phyloP scores from a whole-genome alignment of 2,329 filamentous ascomycete species.

The Aspergillus pseudotamarii region DNA sequence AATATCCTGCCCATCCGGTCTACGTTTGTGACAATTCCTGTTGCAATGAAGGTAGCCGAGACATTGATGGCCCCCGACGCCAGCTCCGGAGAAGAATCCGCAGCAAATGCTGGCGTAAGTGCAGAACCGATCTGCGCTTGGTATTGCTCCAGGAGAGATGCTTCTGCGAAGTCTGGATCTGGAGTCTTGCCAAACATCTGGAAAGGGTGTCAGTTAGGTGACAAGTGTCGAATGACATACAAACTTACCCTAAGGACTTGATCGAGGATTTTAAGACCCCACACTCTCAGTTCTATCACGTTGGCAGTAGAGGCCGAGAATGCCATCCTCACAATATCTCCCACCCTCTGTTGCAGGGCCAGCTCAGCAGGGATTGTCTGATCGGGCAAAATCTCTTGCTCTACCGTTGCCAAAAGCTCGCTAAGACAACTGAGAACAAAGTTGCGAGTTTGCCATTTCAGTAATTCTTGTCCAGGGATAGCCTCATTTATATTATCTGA shows the following conservation, averaged over 20 bases:
- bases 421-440: conserved; percentile 90
- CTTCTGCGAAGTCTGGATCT: conserved; percentile 97
- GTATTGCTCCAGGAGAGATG: conserved; percentile 93
- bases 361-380: conserved; percentile 77
- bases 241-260: conserved; percentile 71
- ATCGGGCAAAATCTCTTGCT: conserved; percentile 75
- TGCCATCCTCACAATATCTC: conserved; percentile 92
- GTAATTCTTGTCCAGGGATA: conserved; percentile 74
- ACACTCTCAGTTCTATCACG: conserved; percentile 84
- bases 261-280: conserved; percentile 91
- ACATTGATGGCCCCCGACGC: conserved; percentile 96
- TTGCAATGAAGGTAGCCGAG: conserved; percentile 96
- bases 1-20: conserved; percentile 99
- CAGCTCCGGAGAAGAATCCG: conserved; percentile 92
- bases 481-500: conserved; percentile 54
- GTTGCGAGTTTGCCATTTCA: conserved; percentile 93
- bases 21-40: conserved; percentile 94
- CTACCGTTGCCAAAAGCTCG: conserved; percentile 77
- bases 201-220: conserved; percentile 3
- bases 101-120: conserved; percentile 91
- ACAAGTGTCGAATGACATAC: conserved; percentile 2
- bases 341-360: conserved; percentile 79
- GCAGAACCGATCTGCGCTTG: conserved; percentile 98
- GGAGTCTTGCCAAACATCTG: conserved; percentile 90
- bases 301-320: conserved; percentile 96